These are phyloP conservation scores for Phialocephala subalpina DNA, from an alignment of 2,329 filamentous ascomycete species.

Conservation along the genomic window DNA sequence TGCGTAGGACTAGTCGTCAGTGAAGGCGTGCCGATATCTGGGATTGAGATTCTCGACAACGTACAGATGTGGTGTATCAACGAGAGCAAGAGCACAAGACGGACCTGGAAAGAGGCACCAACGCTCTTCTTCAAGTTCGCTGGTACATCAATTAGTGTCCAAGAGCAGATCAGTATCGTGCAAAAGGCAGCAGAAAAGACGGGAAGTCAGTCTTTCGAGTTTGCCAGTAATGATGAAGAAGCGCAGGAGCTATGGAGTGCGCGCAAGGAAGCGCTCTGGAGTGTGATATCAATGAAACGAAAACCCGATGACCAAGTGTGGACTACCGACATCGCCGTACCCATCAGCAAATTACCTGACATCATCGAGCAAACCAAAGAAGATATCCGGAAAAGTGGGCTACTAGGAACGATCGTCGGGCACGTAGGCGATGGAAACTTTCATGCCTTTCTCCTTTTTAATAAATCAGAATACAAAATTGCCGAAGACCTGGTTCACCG, in stretches of 20 bases:
- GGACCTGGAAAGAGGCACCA: slow-evolving; percentile 78
- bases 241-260: slow-evolving; percentile 85
- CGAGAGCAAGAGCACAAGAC: slow-evolving; percentile 72
- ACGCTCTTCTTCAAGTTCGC: slow-evolving; percentile 89
- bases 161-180: slow-evolving; percentile 77
- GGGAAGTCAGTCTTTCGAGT: slow-evolving; percentile 74
- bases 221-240: slow-evolving; percentile 72
- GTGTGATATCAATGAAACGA: slow-evolving; percentile 75
- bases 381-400: slow-evolving; percentile 81
- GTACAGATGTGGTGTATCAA: slow-evolving; percentile 88
- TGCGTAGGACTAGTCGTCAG: too few species aligned
- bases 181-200: slow-evolving; percentile 71
- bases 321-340: slow-evolving; percentile 87
- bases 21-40: slow-evolving; percentile 45
- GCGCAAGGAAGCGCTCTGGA: slow-evolving; percentile 85
- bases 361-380: slow-evolving; percentile 82
- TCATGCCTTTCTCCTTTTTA: too few species aligned
- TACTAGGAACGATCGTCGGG: slow-evolving; percentile 86
- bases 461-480: slow-evolving; percentile 88
- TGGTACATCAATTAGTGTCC: slow-evolving; percentile 77
- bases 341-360: slow-evolving; percentile 76
- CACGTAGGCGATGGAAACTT: slow-evolving; percentile 96
- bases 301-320: slow-evolving; percentile 76
- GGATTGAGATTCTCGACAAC: slow-evolving; percentile 83
- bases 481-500: slow-evolving; percentile 72